Base-by-base conservation (phyloP, 345 rosid genomes). In the Dipteronia sinensis region DNA sequence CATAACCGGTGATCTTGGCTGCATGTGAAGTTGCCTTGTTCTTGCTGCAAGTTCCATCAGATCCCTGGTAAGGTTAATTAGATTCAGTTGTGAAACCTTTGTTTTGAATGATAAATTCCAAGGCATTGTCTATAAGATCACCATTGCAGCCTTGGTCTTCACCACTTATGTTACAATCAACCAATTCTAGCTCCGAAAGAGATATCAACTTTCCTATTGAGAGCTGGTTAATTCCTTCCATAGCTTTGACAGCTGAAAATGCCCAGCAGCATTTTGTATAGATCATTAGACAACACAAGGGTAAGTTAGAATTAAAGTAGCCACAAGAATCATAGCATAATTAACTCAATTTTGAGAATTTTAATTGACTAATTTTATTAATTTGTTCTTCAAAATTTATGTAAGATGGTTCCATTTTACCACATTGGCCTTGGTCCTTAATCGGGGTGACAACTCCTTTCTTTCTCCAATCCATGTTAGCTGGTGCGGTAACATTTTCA, bases 381-480 rank as follows among this genome's bases (percentile, higher is more conserved):
- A 55, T 55, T 55, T 55, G 61, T 15, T 16, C 8, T n/a, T 8
- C n/a, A 56, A 56, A 58, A 58, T 0, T 56, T 19, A 58, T 58
- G 1, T 20, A 58, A 17, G 72, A 25, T 20, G n/a, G 25, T n/a
- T 58, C 56, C 3, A 9, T 2, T 7, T 47, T 73, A 82, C 88
- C 84, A 10, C 86, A 82, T 23, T 67, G 40, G 7, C 77, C 82
- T 78, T 82, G 86, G 64, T 82, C 65, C 81, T 85, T 85, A 31
- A 85, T 31, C 0, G 61, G 44, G 13, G 86, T 82, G 16, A 82
- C 86, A 17, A 77, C 84, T 7, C 88, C 86, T 63, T 76, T 69
- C 47, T 42, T 72, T 63, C 81, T 76, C 88, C 86, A 82, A 17
- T 82, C 86, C 63, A 76, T 38, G 15, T 12, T 64, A 4, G 72